These are phyloP conservation scores for Stagonosporopsis vannaccii DNA, from an alignment of 2,329 filamentous ascomycete genomes.

Conservation along the genomic window DNA sequence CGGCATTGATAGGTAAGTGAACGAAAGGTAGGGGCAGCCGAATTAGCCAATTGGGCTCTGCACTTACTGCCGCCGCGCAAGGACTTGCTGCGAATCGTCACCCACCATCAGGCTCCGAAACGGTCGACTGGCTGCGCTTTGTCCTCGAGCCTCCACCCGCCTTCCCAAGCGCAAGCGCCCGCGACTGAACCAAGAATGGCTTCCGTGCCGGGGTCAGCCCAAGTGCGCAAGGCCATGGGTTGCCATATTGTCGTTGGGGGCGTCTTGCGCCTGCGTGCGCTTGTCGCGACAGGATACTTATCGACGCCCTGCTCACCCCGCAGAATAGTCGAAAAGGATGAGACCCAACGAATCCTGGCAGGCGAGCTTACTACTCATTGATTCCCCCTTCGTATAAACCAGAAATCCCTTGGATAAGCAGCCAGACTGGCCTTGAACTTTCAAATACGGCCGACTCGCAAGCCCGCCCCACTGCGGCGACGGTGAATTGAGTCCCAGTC, in stretches of 20 bases:
- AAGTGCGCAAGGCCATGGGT: conserved; percentile 36
- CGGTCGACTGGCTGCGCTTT: conserved; percentile 42
- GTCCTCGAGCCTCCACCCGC: conserved; percentile 42
- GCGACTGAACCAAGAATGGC: conserved; percentile 38
- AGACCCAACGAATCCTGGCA: conserved; percentile 36
- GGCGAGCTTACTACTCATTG: conserved; percentile 21
- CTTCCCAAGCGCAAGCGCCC: conserved; percentile 48
- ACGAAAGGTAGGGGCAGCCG: conserved; percentile 29
- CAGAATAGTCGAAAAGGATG: conserved; percentile 33
- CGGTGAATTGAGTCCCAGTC: conserved; percentile 27
- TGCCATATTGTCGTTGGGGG: conserved; percentile 30
- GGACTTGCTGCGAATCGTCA: conserved; percentile 46
- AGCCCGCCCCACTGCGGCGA: conserved; percentile 43
- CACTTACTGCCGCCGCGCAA: conserved; percentile 37
- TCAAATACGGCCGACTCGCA: conserved; percentile 36
- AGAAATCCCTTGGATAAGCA: conserved; percentile 29
- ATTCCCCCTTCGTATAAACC: conserved; percentile 23
- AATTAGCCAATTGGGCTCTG: conserved; percentile 37
- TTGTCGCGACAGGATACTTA: conserved; percentile 44
- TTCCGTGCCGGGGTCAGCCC: conserved; percentile 35
- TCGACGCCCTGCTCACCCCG: conserved; percentile 36
- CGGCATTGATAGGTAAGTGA: conserved; percentile 30
- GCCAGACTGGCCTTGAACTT: conserved; percentile 29
- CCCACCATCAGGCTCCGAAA: conserved; percentile 37
- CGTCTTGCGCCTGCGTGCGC: conserved; percentile 33